Conservation (phyloP, 2,329 filamentous ascomycete species). For the Alternaria arborescens region DNA sequence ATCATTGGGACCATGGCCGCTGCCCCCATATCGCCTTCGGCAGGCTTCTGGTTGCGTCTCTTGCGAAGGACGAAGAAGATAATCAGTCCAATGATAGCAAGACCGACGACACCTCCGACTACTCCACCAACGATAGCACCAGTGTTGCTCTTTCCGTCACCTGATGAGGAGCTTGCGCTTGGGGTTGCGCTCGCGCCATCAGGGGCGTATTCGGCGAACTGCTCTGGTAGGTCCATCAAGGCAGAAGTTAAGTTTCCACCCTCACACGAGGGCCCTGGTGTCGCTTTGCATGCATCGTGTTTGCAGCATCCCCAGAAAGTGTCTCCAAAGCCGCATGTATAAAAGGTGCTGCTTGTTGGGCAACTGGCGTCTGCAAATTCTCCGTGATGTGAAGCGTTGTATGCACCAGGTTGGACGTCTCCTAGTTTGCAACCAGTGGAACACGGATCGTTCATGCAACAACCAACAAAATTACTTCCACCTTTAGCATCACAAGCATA, state of each 20-base stretch:
- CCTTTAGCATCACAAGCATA: conserved; percentile 35
- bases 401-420: conserved; percentile 44
- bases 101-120: conserved; percentile 36
- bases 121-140: conserved; percentile 41
- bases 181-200: background rate
- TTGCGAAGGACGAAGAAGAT: conserved; percentile 35
- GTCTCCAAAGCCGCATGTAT: conserved; percentile 40
- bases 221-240: conserved; percentile 28
- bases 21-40: conserved; percentile 12
- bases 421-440: conserved; percentile 47
- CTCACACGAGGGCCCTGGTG: conserved; percentile 34
- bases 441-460: conserved; percentile 52
- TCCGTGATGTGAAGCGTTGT: conserved; percentile 43
- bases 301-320: conserved; percentile 37
- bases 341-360: conserved; percentile 46
- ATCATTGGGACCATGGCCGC: conserved; percentile 24
- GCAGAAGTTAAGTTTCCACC: conserved; percentile 38
- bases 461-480: conserved; percentile 51
- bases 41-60: conserved; percentile 17
- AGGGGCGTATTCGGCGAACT: conserved; percentile 27
- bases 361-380: conserved; percentile 48
- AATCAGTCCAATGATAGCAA: conserved; percentile 35
- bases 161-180: conserved; percentile 1
- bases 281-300: conserved; percentile 44
- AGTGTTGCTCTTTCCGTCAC: conserved; percentile 19